A percentile compares a stretch with the other conserved stretches of the same genome.
phyloP scores from a whole-genome alignment of 345 rosid species.

The Physaria fendleri region DNA sequence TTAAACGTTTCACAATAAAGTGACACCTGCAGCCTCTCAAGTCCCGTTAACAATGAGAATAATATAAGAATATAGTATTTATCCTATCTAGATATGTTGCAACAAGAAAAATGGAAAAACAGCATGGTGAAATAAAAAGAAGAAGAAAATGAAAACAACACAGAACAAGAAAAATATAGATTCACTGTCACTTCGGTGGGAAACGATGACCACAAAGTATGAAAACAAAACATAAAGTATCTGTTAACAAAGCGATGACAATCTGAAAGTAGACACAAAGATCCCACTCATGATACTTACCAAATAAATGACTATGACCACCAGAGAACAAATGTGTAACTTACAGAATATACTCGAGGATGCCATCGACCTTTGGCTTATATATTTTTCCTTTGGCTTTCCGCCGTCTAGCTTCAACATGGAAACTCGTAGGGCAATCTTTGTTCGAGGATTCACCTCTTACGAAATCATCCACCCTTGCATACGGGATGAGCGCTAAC shows the following conservation, averaged over 20 bases:
- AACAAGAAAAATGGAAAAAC: background rate
- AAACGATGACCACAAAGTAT: background rate
- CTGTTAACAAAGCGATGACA: background rate
- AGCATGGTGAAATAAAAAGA: background rate
- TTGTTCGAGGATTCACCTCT: conserved; percentile 78
- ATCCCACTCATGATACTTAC: background rate
- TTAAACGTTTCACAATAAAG: conserved; percentile 90
- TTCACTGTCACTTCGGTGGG: background rate
- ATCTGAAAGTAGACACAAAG: background rate
- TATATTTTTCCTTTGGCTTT: conserved; percentile 42
- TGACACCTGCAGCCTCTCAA: conserved; percentile 87
- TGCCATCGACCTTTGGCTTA: conserved; percentile 92
- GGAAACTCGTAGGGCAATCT: conserved; percentile 90
- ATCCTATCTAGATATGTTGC: background rate
- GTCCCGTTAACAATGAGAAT: background rate
- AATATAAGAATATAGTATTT: background rate
- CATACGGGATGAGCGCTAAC: conserved; percentile 81
- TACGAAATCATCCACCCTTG: conserved; percentile 90
- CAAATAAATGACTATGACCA: background rate
- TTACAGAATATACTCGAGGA: conserved; percentile 92
- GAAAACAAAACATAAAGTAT: background rate
- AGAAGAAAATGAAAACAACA: background rate
- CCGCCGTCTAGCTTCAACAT: conserved; percentile 89
- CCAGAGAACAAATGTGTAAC: conserved; percentile 26
- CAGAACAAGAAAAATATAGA: background rate